Percentiles rank a stretch among this genome's conserved stretches.
Evolutionary conservation across 345 rosid species (phyloP).

Genomic region (Psidium friedrichsthalianum): DNA sequence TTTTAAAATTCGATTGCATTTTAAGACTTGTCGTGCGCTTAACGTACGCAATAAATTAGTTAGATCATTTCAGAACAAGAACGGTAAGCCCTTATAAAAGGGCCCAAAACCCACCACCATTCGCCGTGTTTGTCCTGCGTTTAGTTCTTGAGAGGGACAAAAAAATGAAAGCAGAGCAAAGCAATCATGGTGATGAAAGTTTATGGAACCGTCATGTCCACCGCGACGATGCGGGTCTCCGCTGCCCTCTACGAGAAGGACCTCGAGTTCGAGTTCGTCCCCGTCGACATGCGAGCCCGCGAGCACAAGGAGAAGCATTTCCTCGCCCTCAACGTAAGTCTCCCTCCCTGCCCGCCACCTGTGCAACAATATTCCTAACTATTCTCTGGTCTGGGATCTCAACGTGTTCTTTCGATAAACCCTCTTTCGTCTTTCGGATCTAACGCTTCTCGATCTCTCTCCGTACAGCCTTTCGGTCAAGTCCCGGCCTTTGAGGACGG

Average conservation of each 20-base stretch:
- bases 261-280: constrained; percentile 18
- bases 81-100: background rate
- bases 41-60: no score
- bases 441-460: constrained; percentile 37
- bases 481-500: constrained; percentile 62
- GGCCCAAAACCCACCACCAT: background rate
- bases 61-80: no score
- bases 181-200: background rate
- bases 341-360: background rate
- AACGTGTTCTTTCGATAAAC: constrained; percentile 14
- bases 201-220: constrained; percentile 9
- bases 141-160: background rate
- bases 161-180: background rate
- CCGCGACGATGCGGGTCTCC: constrained; percentile 9
- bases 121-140: background rate
- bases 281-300: constrained; percentile 6
- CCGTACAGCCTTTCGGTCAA: constrained; percentile 65
- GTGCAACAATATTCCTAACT: constrained; percentile 1
- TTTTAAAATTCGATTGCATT: no score
- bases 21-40: no score
- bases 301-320: constrained; percentile 20
- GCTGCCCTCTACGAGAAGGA: constrained; percentile 19
- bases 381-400: background rate
- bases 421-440: background rate
- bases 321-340: constrained; percentile 3